These are phyloP conservation scores for Rhizopogon salebrosus DNA, from an alignment of 768 basidiomycete species.

Conservation along the genomic window DNA sequence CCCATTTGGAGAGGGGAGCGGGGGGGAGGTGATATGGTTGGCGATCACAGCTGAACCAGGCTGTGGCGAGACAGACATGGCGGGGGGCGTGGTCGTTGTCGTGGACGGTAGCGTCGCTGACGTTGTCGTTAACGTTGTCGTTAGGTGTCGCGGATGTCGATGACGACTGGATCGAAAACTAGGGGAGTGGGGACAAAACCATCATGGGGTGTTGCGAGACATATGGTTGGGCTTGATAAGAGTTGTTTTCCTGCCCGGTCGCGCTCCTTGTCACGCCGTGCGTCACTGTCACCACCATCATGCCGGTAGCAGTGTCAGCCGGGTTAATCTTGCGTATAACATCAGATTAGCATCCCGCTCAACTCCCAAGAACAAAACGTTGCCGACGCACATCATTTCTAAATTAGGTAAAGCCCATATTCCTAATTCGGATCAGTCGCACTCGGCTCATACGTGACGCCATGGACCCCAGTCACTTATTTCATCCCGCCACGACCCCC, in stretches of 20 bases:
- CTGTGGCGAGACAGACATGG: conserved; percentile 18
- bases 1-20: conserved; percentile 12
- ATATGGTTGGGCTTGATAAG: not conserved
- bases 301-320: conserved; percentile 1
- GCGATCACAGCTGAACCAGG: conserved; percentile 5
- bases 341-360: conserved; percentile 1
- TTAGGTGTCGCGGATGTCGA: conserved; percentile 4
- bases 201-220: conserved; percentile 1
- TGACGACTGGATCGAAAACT: conserved; percentile 7
- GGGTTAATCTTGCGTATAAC: conserved; percentile 3
- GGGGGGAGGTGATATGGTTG: conserved; percentile 8
- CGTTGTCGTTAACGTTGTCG: not conserved
- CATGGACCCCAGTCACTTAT: conserved; percentile 18
- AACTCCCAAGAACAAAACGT: conserved; percentile 16
- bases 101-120: conserved; percentile 1
- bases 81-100: not conserved
- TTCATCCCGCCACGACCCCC: not conserved
- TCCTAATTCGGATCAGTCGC: conserved; percentile 15
- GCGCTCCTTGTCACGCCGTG: not conserved
- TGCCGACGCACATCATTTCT: conserved; percentile 21
- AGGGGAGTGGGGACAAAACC: not conserved
- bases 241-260: conserved; percentile 1
- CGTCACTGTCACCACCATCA: conserved; percentile 1
- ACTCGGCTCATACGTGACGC: not conserved
- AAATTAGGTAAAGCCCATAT: conserved; percentile 8